Base-by-base conservation (phyloP, 2,329 filamentous ascomycete species). In the Trichoderma sp. region DNA sequence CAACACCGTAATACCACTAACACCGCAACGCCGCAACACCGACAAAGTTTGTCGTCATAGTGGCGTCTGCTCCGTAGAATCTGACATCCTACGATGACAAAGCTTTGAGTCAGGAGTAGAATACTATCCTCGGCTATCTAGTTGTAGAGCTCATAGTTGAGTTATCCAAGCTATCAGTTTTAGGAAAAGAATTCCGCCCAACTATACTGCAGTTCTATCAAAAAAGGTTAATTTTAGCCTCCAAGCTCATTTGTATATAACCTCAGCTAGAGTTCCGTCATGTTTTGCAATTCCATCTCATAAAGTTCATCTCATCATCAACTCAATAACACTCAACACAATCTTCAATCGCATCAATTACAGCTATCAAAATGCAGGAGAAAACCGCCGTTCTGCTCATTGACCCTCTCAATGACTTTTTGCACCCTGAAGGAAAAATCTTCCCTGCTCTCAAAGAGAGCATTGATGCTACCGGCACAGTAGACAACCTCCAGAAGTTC, bases 361-460 rank as follows among this genome's bases (percentile, higher is more conserved):
- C 3, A 43, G 28, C 11, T 15, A 2, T 0, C 57, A 70, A 62
- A 51, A 70, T 70, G 67, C 56, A 61, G 18, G 34, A 62, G n/a
- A 70, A 70, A 24, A 72, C 71, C 7, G 74, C 73, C 1, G 14
- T 75, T 39, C 36, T 75, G 7, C 73, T 75, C 6, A 72, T 75
- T 58, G 74, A 75, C 43, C 73, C 73, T 14, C 73, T 74, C 43
- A 75, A 75, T 61, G 74, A 75, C 6, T 75, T 75, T 39, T 26
- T 75, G 14, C 74, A 75, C 14, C 66, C 73, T 2, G 58, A 74
- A 0, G 74, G 74, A 34, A 75, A 75, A 15, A 11, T 75, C 15
- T 60, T 30, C 28, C 24, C 69, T n/a, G 11, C 4, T 11, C 60
- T 73, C 36, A 66, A 70, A 7, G 70, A 32, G 3, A 72, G 71